These are phyloP conservation scores for Pyrenophora teres DNA, from an alignment of 2,329 filamentous ascomycete species.

Conservation along the genomic window DNA sequence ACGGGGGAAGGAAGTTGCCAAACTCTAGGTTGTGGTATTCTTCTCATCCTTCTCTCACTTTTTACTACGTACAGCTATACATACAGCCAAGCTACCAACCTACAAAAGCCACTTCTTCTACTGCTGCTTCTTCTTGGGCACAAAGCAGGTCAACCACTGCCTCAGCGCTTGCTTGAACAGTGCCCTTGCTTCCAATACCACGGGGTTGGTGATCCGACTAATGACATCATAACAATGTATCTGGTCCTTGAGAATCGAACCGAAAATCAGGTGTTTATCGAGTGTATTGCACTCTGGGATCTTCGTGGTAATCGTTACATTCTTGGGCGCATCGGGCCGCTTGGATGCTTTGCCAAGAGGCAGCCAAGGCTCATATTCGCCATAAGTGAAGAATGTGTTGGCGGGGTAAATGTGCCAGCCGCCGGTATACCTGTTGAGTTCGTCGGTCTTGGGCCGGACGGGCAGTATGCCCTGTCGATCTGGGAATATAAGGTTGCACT, in stretches of 20 bases:
- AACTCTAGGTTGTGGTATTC: too few relatives aligned
- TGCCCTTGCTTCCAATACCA: constrained; percentile 41
- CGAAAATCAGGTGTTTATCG: constrained; percentile 52
- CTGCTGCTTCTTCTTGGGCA: constrained; percentile 16
- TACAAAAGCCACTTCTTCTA: constrained; percentile 5
- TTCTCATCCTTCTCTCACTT: background rate
- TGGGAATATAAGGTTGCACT: too few relatives aligned
- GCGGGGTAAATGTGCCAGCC: too few relatives aligned
- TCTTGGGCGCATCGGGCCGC: background rate
- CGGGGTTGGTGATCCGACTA: constrained; percentile 26
- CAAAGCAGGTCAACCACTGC: constrained; percentile 55
- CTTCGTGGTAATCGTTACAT: background rate
- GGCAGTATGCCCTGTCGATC: constrained; percentile 15
- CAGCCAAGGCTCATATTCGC: too few relatives aligned
- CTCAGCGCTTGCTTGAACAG: constrained; percentile 51
- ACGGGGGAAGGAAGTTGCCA: background rate
- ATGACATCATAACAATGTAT: constrained; percentile 58
- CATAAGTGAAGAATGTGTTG: too few relatives aligned
- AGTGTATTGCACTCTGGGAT: constrained; percentile 46
- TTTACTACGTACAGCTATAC: too few relatives aligned
- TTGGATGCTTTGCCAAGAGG: too few relatives aligned
- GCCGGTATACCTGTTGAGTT: constrained; percentile 42
- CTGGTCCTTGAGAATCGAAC: constrained; percentile 52
- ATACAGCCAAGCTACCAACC: too few relatives aligned
- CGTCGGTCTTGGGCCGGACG: constrained; percentile 30